phyloP scores from a whole-genome alignment of 2,329 filamentous ascomycete species.

The Ceratocystis destructans region DNA sequence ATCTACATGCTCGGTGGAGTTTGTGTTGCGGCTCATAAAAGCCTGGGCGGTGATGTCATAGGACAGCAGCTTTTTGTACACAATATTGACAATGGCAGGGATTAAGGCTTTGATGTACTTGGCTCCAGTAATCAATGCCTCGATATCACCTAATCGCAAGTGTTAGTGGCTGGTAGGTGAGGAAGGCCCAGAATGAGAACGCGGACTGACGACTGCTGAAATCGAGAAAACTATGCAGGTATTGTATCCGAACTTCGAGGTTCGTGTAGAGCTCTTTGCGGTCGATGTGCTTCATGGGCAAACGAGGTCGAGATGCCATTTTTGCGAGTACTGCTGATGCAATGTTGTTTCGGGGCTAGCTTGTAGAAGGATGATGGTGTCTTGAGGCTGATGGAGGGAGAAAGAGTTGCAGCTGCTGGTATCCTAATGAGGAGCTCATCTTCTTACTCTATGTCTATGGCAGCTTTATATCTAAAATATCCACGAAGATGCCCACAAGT shows the following conservation, averaged over 20 bases:
- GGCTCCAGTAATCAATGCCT: slow-evolving; percentile 52
- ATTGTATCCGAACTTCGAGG: slow-evolving; percentile 55
- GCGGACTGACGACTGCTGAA: slow-evolving; percentile 51
- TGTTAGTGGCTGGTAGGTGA: background rate
- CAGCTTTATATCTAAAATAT: background rate
- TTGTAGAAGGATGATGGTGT: no score
- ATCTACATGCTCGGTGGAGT: slow-evolving; percentile 54
- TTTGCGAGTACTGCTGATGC: background rate
- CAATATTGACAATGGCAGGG: slow-evolving; percentile 69
- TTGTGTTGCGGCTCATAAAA: slow-evolving; percentile 50
- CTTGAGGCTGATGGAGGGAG: no score
- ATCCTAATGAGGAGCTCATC: background rate
- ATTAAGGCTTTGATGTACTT: slow-evolving; percentile 76
- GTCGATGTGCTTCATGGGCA: slow-evolving; percentile 46
- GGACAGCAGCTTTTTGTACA: slow-evolving; percentile 67
- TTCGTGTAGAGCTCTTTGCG: slow-evolving; percentile 58
- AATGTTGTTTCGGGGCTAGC: background rate
- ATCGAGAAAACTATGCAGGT: slow-evolving; percentile 63
- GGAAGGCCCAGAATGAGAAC: no score
- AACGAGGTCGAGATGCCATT: slow-evolving; percentile 23
- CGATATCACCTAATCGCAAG: slow-evolving; percentile 43
- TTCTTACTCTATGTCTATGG: background rate
- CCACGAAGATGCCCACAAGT: no score
- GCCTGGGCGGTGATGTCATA: slow-evolving; percentile 73
- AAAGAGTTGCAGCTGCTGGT: background rate